A percentile compares a stretch with the other conserved stretches of the same genome.
Conservation (phyloP, 1,139 yeast genomes). For the Saccharomycopsis hybrid region DNA sequence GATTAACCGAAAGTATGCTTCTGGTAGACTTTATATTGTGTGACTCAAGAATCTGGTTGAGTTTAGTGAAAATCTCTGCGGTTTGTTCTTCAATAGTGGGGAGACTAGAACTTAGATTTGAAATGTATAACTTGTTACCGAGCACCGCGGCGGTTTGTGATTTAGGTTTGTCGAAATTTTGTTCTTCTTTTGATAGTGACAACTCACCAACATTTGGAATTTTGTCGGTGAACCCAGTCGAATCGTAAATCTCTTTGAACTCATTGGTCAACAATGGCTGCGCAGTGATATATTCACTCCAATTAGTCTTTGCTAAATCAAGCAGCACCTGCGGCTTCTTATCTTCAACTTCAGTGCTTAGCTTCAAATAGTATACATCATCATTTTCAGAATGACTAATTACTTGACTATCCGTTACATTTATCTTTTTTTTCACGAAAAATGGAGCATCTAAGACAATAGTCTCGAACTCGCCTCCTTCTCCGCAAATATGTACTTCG, state of each 20-base stretch:
- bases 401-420: constrained; percentile 37
- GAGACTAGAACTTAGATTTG: constrained; percentile 38
- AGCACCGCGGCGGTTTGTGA: constrained; percentile 22
- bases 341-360: constrained; percentile 33
- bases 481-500: constrained; percentile 94
- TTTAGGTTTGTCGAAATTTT: neutral
- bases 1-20: constrained; percentile 48
- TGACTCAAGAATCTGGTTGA: constrained; percentile 30
- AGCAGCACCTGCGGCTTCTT: constrained; percentile 40
- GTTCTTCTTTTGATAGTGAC: too few relatives aligned
- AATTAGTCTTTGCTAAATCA: constrained; percentile 25
- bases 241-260: constrained; percentile 36
- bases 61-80: constrained; percentile 38
- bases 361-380: constrained; percentile 61
- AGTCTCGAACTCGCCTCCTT: constrained; percentile 97
- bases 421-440: constrained; percentile 48
- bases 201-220: neutral
- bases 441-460: constrained; percentile 86
- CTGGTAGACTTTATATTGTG: constrained; percentile 31
- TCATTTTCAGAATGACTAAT: constrained; percentile 45
- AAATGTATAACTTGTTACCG: constrained; percentile 38
- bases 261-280: constrained; percentile 46
- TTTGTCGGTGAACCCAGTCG: neutral
- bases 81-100: constrained; percentile 40
- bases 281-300: constrained; percentile 28